These are phyloP conservation scores for Diaporthe australafricana DNA, from an alignment of 2,329 filamentous ascomycete species.

Conservation along the genomic window DNA sequence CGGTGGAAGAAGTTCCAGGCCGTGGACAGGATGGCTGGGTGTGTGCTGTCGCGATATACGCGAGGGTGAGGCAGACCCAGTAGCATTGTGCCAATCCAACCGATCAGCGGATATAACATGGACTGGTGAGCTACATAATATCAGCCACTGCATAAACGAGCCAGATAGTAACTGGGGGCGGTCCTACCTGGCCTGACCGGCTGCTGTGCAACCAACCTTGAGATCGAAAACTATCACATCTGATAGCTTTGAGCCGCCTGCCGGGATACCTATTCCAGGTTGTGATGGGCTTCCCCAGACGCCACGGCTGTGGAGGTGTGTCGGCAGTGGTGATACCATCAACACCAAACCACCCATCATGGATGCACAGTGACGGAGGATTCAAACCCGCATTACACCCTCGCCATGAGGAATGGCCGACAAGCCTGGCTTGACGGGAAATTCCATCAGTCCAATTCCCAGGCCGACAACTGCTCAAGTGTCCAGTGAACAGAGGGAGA, in stretches of 20 bases:
- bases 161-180: not conserved
- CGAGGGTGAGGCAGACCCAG: not conserved
- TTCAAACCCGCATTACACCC: not conserved
- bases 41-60: not conserved
- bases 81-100: not conserved
- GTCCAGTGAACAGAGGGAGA: not conserved
- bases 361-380: conserved; percentile 25
- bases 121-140: not conserved
- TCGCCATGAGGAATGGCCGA: not conserved
- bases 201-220: conserved; percentile 32
- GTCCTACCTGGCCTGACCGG: conserved; percentile 15
- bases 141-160: conserved; percentile 25
- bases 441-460: not conserved
- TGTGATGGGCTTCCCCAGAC: conserved; percentile 4
- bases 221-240: not conserved
- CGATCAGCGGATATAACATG: not conserved
- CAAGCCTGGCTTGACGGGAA: not conserved
- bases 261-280: conserved; percentile 8
- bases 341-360: not conserved
- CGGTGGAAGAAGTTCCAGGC: not conserved
- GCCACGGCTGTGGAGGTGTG: not conserved
- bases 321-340: conserved; percentile 13
- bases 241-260: conserved; percentile 23
- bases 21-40: not conserved
- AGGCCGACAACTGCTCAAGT: not conserved